Evolutionary conservation across 345 rosid genomes (phyloP).

Genomic region (Gossypium stocksii): DNA sequence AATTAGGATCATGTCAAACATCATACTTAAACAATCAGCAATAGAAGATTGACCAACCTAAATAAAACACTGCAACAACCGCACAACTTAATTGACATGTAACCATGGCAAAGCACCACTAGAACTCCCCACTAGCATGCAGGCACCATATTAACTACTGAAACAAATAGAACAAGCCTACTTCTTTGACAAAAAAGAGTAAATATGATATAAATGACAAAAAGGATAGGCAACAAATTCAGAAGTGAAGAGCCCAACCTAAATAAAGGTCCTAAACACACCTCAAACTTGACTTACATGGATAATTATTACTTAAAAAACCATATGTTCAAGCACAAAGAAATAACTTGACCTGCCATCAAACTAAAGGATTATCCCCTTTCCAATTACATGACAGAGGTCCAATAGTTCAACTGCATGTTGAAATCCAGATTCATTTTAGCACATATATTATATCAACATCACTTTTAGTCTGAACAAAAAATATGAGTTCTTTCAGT

Average conservation of each 20-base stretch:
- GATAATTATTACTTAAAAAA: background rate
- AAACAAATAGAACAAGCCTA: background rate
- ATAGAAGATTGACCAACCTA: background rate
- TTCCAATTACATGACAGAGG: background rate
- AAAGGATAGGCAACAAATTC: background rate
- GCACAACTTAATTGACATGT: background rate
- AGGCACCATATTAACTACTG: background rate
- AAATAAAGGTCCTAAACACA: background rate
- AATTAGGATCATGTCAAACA: background rate
- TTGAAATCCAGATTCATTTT: background rate
- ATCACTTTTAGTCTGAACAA: background rate
- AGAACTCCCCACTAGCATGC: background rate
- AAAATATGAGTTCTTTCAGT: conserved; percentile 3
- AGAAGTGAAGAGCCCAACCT: background rate
- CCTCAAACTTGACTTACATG: background rate
- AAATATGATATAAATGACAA: background rate
- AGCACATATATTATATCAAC: background rate
- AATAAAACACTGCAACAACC: background rate
- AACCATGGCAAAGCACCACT: background rate
- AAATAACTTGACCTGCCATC: background rate
- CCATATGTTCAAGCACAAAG: background rate
- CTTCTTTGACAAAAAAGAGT: background rate
- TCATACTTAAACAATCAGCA: background rate
- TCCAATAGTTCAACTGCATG: background rate
- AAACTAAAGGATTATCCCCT: background rate